phyloP scores from a whole-genome alignment of 768 basidiomycete genomes.

The Psilocybe azurescens region DNA sequence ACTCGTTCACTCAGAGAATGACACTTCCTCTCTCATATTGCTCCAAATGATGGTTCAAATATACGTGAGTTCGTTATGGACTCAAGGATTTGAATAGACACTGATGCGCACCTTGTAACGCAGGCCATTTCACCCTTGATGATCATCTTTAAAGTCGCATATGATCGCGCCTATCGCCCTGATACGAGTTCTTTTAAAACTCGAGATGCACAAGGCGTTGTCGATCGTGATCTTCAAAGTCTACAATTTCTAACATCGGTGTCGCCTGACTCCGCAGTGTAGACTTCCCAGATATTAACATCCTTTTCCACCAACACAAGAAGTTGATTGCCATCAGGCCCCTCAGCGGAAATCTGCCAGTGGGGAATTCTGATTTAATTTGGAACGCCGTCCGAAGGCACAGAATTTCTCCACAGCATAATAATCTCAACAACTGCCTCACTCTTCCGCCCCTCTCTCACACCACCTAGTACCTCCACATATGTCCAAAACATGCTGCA shows the following conservation, averaged over 20 bases:
- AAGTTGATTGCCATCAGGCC: no score
- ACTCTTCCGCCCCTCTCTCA: no score
- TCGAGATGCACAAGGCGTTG: not conserved
- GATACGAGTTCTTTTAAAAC: not conserved
- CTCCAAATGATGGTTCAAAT: not conserved
- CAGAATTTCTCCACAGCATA: no score
- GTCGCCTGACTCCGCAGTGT: not conserved
- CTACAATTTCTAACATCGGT: not conserved
- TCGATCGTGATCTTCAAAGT: not conserved
- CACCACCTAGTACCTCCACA: no score
- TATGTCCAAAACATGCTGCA: no score
- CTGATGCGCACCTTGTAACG: not conserved
- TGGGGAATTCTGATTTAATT: no score
- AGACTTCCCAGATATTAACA: no score
- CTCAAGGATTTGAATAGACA: not conserved
- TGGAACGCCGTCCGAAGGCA: no score
- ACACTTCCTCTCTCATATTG: not conserved
- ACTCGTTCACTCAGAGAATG: not conserved
- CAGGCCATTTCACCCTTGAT: conserved; percentile 3
- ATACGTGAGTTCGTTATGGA: not conserved
- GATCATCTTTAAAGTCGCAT: conserved; percentile 8
- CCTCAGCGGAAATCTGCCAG: no score
- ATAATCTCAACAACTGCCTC: no score
- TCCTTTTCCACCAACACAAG: no score
- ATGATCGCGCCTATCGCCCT: not conserved